Evolutionary conservation across 2,329 filamentous ascomycete species (phyloP).

Genomic region (Claviceps sp.): DNA sequence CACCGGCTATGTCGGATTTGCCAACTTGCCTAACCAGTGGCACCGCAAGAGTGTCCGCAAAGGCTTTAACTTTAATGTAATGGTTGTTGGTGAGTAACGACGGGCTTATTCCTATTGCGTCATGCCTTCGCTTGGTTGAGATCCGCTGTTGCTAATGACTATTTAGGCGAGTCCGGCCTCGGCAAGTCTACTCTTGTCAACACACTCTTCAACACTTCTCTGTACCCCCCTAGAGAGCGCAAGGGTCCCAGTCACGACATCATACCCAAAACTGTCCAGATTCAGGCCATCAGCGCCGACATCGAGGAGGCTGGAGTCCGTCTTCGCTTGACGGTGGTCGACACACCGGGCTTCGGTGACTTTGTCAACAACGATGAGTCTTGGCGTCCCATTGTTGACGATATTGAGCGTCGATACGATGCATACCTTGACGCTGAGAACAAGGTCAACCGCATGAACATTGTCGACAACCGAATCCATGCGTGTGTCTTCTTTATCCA

Average conservation of each 20-base stretch:
- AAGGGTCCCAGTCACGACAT: conserved; percentile 96
- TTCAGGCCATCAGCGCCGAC: conserved; percentile 88
- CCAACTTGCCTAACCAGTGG: conserved; percentile 98
- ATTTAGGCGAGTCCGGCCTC: conserved; percentile 86
- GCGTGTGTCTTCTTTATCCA: conserved; percentile 99
- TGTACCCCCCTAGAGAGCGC: conserved; percentile 97
- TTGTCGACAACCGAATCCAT: conserved; percentile 97
- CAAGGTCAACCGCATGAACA: conserved; percentile 99
- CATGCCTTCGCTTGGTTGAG: not conserved
- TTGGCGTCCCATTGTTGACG: conserved; percentile 97
- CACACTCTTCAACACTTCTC: conserved; percentile 97
- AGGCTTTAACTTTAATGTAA: conserved; percentile 99
- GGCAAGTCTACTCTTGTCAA: conserved; percentile 99
- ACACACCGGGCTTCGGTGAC: conserved; percentile 95
- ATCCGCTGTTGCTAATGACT: not conserved
- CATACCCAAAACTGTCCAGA: conserved; percentile 93
- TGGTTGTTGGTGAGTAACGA: conserved; percentile 88
- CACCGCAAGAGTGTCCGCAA: conserved; percentile 99
- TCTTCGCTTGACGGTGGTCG: conserved; percentile 89
- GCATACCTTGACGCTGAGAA: conserved; percentile 98
- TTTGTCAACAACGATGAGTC: conserved; percentile 99
- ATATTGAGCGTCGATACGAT: conserved; percentile 98
- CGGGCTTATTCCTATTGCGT: not conserved
- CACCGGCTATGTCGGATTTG: conserved; percentile 96
- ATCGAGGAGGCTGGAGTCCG: conserved; percentile 98